These are phyloP conservation scores for Trichoderma virens DNA, from an alignment of 495 filamentous ascomycete species.

Conservation along the genomic window DNA sequence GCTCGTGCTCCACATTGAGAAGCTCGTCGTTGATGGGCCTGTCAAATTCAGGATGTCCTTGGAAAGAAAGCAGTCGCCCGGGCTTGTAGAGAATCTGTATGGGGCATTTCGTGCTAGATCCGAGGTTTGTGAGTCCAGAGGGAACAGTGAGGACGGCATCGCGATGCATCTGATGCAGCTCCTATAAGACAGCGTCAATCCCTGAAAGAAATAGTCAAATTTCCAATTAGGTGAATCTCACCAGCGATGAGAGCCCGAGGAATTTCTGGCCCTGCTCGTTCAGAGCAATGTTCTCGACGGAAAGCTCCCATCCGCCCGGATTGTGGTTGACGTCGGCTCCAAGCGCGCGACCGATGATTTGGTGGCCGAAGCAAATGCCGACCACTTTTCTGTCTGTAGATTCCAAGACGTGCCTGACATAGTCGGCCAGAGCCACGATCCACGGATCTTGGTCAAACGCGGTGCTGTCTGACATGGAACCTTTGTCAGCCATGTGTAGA, in stretches of 20 bases:
- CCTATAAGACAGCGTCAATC: too few relatives aligned
- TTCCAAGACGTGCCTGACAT: constrained; percentile 25
- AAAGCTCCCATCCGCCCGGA: constrained; percentile 31
- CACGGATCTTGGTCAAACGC: constrained; percentile 8
- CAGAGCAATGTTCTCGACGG: constrained; percentile 41
- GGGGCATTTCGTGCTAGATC: constrained; percentile 25
- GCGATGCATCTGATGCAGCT: constrained; percentile 83
- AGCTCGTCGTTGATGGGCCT: constrained; percentile 22
- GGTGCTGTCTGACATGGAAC: neutral
- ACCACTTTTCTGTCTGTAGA: constrained; percentile 39
- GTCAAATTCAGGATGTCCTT: constrained; percentile 43
- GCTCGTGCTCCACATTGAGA: neutral
- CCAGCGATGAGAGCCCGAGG: constrained; percentile 61
- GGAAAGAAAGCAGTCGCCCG: constrained; percentile 32
- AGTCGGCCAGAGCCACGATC: neutral
- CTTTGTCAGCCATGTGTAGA: too few relatives aligned
- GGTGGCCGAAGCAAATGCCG: constrained; percentile 44
- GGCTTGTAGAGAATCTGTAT: constrained; percentile 36
- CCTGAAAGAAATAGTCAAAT: neutral
- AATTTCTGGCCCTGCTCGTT: constrained; percentile 63
- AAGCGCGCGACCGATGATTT: constrained; percentile 28
- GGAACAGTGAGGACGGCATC: constrained; percentile 66
- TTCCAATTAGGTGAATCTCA: constrained; percentile 30
- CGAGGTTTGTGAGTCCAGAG: constrained; percentile 42
- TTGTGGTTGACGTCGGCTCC: constrained; percentile 20